These are phyloP conservation scores for Talaromyces adpressus DNA, from an alignment of 495 filamentous ascomycete genomes.

Conservation along the genomic window DNA sequence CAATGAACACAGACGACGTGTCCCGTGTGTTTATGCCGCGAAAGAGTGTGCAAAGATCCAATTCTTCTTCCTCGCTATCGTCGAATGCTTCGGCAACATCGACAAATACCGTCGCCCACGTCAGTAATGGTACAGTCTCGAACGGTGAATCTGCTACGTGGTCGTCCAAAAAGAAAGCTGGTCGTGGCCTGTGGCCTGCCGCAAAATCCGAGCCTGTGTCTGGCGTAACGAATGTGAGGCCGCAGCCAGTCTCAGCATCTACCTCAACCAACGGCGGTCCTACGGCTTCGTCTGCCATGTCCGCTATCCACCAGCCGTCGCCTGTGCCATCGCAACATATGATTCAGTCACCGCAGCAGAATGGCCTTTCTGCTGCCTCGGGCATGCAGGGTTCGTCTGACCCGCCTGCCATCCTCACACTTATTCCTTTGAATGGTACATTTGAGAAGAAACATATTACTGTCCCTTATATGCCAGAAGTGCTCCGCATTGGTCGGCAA, in stretches of 20 bases:
- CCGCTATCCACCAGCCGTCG: slow-evolving; percentile 68
- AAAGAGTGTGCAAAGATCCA: slow-evolving; percentile 76
- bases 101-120: slow-evolving; percentile 38
- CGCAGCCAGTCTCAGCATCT: slow-evolving; percentile 55
- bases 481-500: slow-evolving; percentile 87
- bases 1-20: slow-evolving; percentile 81
- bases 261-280: slow-evolving; percentile 48
- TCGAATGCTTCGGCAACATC: slow-evolving; percentile 48
- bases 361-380: slow-evolving; percentile 52
- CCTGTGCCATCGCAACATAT: slow-evolving; percentile 67
- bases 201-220: slow-evolving; percentile 62
- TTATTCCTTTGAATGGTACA: slow-evolving; percentile 84
- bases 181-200: slow-evolving; percentile 65
- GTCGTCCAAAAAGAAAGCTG: slow-evolving; percentile 60
- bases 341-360: slow-evolving; percentile 51
- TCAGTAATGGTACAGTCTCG: slow-evolving; percentile 41
- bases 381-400: slow-evolving; percentile 47
- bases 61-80: slow-evolving; percentile 74
- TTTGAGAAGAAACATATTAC: slow-evolving; percentile 95
- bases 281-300: slow-evolving; percentile 59
- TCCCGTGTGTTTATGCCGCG: slow-evolving; percentile 83
- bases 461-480: slow-evolving; percentile 82
- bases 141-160: slow-evolving; percentile 41
- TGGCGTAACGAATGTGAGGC: slow-evolving; percentile 52
- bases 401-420: slow-evolving; percentile 65